A percentile compares a stretch with the other conserved stretches of the same genome.
These are phyloP conservation scores for Neurospora terricola DNA, from an alignment of 495 filamentous ascomycete species.

Conservation along the genomic window DNA sequence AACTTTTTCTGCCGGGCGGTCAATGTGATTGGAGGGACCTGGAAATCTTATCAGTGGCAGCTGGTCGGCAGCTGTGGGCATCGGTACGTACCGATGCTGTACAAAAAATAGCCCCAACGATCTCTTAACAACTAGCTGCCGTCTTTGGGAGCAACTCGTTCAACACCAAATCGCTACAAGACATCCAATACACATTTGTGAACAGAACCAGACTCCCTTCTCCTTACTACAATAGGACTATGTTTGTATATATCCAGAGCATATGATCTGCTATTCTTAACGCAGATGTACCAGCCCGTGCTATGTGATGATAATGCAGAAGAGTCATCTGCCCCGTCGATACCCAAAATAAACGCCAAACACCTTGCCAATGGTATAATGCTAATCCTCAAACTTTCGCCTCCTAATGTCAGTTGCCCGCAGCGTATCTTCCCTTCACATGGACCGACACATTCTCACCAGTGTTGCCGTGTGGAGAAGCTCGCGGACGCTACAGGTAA, in stretches of 20 bases:
- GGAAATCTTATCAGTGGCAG: neutral
- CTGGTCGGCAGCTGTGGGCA: neutral
- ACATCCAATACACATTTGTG: neutral
- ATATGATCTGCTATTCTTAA: neutral
- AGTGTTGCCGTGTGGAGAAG: neutral
- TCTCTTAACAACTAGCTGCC: neutral
- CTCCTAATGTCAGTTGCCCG: neutral
- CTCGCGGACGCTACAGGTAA: conserved; percentile 1
- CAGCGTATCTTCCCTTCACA: neutral
- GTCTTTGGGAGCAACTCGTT: neutral
- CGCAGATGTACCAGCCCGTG: neutral
- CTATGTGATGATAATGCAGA: neutral
- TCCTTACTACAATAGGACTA: neutral
- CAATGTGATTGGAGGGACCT: neutral
- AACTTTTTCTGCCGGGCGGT: conserved; percentile 12
- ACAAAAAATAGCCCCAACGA: neutral
- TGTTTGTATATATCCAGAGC: neutral
- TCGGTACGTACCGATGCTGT: neutral
- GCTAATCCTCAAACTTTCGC: neutral
- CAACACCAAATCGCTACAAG: neutral
- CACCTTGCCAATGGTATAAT: conserved; percentile 20
- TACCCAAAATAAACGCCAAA: conserved; percentile 5
- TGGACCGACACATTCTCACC: neutral
- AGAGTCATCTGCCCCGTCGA: neutral
- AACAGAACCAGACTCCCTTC: neutral